Base-by-base conservation (phyloP, 1,284 basidiomycete genomes). In the Cryptococcus sp. region DNA sequence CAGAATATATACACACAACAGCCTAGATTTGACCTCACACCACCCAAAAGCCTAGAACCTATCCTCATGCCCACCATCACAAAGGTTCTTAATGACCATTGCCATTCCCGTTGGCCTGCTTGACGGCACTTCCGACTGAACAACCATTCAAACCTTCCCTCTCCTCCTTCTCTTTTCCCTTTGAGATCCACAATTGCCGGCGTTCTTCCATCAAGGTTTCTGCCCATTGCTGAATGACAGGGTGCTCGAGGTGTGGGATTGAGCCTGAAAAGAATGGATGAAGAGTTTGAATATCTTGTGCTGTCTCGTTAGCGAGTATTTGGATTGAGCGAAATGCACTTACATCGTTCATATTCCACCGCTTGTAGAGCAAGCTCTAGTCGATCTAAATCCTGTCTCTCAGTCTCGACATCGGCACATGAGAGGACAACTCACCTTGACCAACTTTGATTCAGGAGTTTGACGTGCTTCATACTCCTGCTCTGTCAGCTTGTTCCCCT, bases 401-500 rank as follows among this genome's bases (percentile, higher is more conserved):
- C 25, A 23, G 48, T 16, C 44, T 11, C 4, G 28, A 16, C 19
- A 10, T 21, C 5, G 16, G 14, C 11, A 7, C 25, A 3, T 21
- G 32, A 21, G 19, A 19, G 2, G 13, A 31, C 49, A 56, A 70
- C 57, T 61, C 80, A 90, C 92, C 80, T 98, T 98, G 53, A 98
- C 93, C 61, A 97, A 88, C 59, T 80, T 84, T 0, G 91, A 87
- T 74, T 98, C 94, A 10, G 83, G 76, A 0, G 87, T 88, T 63
- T 81, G 66, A 3, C 88, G 82, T 40, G 83, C 84, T 77, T 98
- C 94, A 67, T 98, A 98, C 77, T 98, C 94, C 83, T 92, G 61
- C 18, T 50, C 47, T n/a, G 46, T 36, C 48, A 37, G n/a, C 10
- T n/a, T n/a, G n/a, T n/a, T n/a, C n/a, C n/a, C 18, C 7, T 3